Evolutionary conservation across 371 early-diverging fungal genomes (phyloP), one percentile per base, ranked within the genome.

Genomic region (Mucor velutinosus): DNA sequence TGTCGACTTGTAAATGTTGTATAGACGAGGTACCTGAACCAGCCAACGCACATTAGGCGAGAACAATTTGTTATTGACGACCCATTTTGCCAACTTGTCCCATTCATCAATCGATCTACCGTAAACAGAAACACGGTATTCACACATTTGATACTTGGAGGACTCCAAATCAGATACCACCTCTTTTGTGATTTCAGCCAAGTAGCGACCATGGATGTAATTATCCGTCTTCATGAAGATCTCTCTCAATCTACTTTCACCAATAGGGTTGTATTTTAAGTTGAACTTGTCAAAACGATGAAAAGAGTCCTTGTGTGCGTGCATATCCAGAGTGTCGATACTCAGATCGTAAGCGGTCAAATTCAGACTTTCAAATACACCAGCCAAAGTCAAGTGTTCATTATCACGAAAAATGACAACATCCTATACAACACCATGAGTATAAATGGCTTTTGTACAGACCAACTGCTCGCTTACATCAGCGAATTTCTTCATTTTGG

Each of bases 211-310:
- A 7, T 93, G 71, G 64, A 97, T 92, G 66, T 85, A 92, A 78
- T 99, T 99, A 76, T 99, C 99, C 0, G 98, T 95, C 84, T 99
- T 99, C 83, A 97, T 82, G 66, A 96, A 96, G 60, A 96, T 94
- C 72, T 94, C 95, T 68, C 97, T 80, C 68, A 90, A 65, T 67
- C 88, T 79, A 60, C 86, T 86, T 64, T 89, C 88, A 21, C 97
- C 97, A 39, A 95, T 89, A 5, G 98, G 98, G 71, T 97, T 98
- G 81, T 98, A 99, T 80, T 99, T 98, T 53, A 96, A 83, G 78
- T 98, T 98, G 87, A 99, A 98, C 79, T 97, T 95, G 85, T 99
- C 98, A 71, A 98, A 97, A 32, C 98, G 87, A 78, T 98, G 92
- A 78, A 93, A 94, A 2, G 94, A 89, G 67, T 92, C 93, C 60